A percentile compares a stretch with the other conserved stretches of the same genome.
Evolutionary conservation across 345 rosid genomes (phyloP).

Genomic region (Streptanthus diversifolius): DNA sequence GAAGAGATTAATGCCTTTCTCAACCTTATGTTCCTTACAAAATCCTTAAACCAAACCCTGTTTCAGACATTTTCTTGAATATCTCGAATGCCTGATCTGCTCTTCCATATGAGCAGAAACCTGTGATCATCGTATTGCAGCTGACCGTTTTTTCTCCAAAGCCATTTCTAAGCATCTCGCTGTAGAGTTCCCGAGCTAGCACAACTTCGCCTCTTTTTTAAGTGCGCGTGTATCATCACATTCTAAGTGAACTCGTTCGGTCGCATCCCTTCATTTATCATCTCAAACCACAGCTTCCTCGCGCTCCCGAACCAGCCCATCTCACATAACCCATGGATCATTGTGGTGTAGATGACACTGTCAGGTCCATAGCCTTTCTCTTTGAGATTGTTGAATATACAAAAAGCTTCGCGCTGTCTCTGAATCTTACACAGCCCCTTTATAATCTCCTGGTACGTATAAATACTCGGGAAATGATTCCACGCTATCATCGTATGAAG

Average conservation of each 20-base stretch:
- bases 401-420: slow-evolving; percentile 48
- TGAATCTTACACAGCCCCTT: slow-evolving; percentile 48
- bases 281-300: slow-evolving; percentile 56
- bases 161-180: slow-evolving; percentile 51
- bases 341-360: slow-evolving; percentile 46
- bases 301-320: slow-evolving; percentile 49
- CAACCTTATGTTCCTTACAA: slow-evolving; percentile 45
- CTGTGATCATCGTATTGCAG: slow-evolving; percentile 51
- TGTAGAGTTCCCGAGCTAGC: slow-evolving; percentile 43
- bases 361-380: slow-evolving; percentile 51
- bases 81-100: slow-evolving; percentile 44
- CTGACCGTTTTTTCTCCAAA: slow-evolving; percentile 40
- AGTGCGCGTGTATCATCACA: slow-evolving; percentile 57
- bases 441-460: slow-evolving; percentile 48
- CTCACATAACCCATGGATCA: slow-evolving; percentile 62
- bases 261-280: slow-evolving; percentile 48
- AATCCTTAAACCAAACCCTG: slow-evolving; percentile 52
- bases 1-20: slow-evolving; percentile 12
- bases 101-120: slow-evolving; percentile 41
- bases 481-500: slow-evolving; percentile 45
- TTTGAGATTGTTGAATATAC: slow-evolving; percentile 50
- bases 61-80: slow-evolving; percentile 52
- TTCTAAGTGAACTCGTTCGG: slow-evolving; percentile 60
- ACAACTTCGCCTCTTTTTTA: slow-evolving; percentile 47
- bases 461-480: slow-evolving; percentile 42